Evolutionary conservation across 495 filamentous ascomycete species (phyloP).

Genomic region (Trichoderma asperelloides): DNA sequence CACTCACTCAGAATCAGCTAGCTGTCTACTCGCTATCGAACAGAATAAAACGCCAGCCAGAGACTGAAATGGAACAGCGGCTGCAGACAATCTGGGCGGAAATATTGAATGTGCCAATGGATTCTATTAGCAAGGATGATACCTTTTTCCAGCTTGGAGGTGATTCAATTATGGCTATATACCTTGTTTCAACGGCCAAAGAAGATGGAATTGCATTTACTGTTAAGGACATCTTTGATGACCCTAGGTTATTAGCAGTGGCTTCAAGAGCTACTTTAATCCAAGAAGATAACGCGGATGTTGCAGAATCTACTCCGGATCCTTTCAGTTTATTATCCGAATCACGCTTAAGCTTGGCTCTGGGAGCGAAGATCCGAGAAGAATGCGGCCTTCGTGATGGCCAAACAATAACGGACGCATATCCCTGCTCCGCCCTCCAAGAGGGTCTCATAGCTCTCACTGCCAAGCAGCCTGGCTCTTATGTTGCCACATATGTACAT

Average conservation of each 20-base stretch:
- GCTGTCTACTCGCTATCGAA: conserved; percentile 8
- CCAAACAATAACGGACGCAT: conserved; percentile 30
- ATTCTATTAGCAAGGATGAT: conserved; percentile 19
- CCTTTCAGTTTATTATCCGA: background rate
- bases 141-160: conserved; percentile 39
- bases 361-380: background rate
- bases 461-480: conserved; percentile 24
- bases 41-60: background rate
- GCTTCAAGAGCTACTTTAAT: background rate
- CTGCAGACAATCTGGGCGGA: conserved; percentile 38
- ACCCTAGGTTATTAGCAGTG: conserved; percentile 2
- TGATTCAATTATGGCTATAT: conserved; percentile 2
- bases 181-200: background rate
- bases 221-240: conserved; percentile 3
- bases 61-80: conserved; percentile 15
- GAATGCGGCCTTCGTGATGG: background rate
- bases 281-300: background rate
- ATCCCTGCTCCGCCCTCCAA: conserved; percentile 43
- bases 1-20: background rate
- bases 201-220: background rate
- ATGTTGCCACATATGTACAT: conserved; percentile 28
- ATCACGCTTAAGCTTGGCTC: background rate
- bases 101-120: conserved; percentile 28
- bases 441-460: conserved; percentile 36
- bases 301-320: background rate